These are phyloP conservation scores for Prunus mira DNA, from an alignment of 306 rosid species.

Conservation along the genomic window DNA sequence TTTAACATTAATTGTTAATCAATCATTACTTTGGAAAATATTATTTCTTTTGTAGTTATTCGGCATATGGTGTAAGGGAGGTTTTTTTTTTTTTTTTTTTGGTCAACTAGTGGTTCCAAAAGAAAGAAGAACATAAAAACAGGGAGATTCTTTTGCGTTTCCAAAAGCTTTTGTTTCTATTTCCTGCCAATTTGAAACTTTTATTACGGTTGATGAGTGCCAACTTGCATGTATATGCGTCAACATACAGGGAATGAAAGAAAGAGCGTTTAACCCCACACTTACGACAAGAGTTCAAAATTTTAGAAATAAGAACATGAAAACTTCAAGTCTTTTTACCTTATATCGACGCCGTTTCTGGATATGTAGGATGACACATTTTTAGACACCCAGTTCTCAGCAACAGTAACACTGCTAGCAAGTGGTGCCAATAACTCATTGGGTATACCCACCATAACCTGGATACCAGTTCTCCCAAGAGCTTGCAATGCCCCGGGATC, in stretches of 20 bases:
- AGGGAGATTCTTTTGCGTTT: background rate
- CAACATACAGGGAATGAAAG: no score
- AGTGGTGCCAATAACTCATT: slow-evolving; percentile 69
- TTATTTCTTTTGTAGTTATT: no score
- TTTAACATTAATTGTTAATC: background rate
- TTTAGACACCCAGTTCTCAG: slow-evolving; percentile 72
- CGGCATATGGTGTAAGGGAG: no score
- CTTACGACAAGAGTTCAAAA: background rate
- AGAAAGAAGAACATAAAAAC: no score
- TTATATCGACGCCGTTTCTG: slow-evolving; percentile 61
- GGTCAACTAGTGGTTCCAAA: no score
- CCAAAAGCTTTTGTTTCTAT: no score
- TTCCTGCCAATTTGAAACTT: no score
- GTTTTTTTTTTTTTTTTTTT: no score
- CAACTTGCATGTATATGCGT: no score
- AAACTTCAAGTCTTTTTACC: slow-evolving; percentile 34
- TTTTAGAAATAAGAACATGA: background rate
- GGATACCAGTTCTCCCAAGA: slow-evolving; percentile 69
- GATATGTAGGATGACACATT: slow-evolving; percentile 72
- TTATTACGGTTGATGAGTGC: no score
- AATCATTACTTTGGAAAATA: background rate
- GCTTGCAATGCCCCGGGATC: slow-evolving; percentile 70
- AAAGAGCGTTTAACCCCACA: background rate
- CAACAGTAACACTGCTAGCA: slow-evolving; percentile 57
- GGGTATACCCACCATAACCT: slow-evolving; percentile 91